Evolutionary conservation across 495 filamentous ascomycete species (phyloP).

Genomic region (Venustampulla echinocandica): DNA sequence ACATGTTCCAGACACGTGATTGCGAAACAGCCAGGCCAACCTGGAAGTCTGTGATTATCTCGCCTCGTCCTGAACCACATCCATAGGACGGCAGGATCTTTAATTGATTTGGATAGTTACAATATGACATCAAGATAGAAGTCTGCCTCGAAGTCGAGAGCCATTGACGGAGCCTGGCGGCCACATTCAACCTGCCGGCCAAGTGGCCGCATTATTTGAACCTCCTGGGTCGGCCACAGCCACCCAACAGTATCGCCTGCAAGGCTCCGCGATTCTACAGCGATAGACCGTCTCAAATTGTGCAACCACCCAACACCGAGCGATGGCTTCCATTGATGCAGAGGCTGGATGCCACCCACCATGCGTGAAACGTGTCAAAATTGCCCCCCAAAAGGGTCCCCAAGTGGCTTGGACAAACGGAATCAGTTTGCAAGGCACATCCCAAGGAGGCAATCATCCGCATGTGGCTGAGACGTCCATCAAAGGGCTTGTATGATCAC

Average conservation of each 20-base stretch:
- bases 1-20: no score
- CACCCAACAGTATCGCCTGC: neutral
- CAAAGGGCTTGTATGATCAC: neutral
- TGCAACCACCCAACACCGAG: constrained; percentile 12
- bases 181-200: constrained; percentile 13
- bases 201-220: no score
- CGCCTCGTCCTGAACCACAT: no score
- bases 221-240: constrained; percentile 24
- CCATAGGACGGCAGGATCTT: no score
- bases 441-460: neutral
- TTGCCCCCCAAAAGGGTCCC: neutral
- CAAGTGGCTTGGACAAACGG: neutral
- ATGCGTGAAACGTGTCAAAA: constrained; percentile 2
- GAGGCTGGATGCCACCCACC: constrained; percentile 7
- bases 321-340: no score
- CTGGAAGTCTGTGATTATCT: no score
- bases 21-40: no score
- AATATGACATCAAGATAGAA: no score
- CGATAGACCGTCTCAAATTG: constrained; percentile 3
- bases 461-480: neutral
- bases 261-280: no score
- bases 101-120: no score
- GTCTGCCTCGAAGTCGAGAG: no score
- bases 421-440: neutral
- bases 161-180: no score